Evolutionary conservation across 257 asterid genomes (phyloP).

Genomic region (Solanum chilense): DNA sequence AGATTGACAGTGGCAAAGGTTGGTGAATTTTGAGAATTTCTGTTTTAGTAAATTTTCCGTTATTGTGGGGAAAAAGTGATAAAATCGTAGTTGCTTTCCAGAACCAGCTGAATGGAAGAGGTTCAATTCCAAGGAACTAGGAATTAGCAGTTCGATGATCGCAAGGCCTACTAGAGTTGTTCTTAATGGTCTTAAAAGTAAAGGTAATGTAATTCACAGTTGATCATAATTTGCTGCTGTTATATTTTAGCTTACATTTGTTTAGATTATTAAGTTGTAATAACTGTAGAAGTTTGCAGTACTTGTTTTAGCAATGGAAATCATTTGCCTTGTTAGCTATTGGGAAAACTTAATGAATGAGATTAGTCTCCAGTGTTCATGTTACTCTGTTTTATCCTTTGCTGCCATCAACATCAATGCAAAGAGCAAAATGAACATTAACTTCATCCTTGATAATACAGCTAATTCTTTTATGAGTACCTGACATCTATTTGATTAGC

Average conservation of each 20-base stretch:
- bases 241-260: neutral
- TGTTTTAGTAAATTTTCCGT: neutral
- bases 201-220: slow-evolving; percentile 24
- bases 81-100: neutral
- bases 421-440: neutral
- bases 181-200: slow-evolving; percentile 59
- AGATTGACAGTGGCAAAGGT: slow-evolving; percentile 35
- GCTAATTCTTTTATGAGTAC: neutral
- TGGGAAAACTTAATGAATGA: neutral
- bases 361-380: neutral
- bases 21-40: neutral
- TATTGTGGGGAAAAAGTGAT: slow-evolving; percentile 10
- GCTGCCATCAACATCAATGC: neutral
- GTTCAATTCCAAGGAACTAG: slow-evolving; percentile 63
- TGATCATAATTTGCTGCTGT: neutral
- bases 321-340: neutral
- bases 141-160: slow-evolving; percentile 58
- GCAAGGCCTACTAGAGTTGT: slow-evolving; percentile 59
- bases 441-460: neutral
- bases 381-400: neutral
- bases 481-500: neutral
- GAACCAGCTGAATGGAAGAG: slow-evolving; percentile 48
- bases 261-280: neutral
- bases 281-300: neutral
- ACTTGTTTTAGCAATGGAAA: neutral